A percentile compares a stretch with the other conserved stretches of the same genome.
These are phyloP conservation scores for Sugiyamaella lignohabitans DNA, from an alignment of 805 yeast genomes.

Conservation along the genomic window DNA sequence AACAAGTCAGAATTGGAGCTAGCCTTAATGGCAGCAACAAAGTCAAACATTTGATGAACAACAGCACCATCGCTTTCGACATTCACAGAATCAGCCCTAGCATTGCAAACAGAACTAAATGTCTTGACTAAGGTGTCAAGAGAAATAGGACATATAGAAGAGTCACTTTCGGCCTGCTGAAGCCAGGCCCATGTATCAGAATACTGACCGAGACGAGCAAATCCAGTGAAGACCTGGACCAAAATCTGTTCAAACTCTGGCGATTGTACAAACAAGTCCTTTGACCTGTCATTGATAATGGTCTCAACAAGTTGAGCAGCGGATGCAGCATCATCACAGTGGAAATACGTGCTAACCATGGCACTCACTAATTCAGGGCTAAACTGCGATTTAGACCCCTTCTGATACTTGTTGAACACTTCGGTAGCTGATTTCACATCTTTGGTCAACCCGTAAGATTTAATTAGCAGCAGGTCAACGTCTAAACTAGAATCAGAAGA, in stretches of 20 bases:
- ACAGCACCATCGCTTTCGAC: conserved; percentile 21
- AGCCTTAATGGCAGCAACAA: conserved; percentile 18
- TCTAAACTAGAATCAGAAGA: conserved; percentile 4
- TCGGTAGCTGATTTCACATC: conserved; percentile 13
- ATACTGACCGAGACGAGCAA: conserved; percentile 19
- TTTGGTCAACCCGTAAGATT: conserved; percentile 18
- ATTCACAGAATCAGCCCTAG: no score
- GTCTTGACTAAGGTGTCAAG: conserved; percentile 15
- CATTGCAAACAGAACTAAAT: conserved; percentile 20
- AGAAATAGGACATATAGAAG: conserved; percentile 9
- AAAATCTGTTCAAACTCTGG: conserved; percentile 6
- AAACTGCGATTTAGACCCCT: not conserved
- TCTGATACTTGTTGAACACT: conserved; percentile 19
- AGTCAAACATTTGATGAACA: conserved; percentile 27
- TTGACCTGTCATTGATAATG: conserved; percentile 13
- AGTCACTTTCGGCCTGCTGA: conserved; percentile 19
- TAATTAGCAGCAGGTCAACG: conserved; percentile 20
- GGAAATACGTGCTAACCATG: conserved; percentile 26
- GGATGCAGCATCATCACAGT: conserved; percentile 19
- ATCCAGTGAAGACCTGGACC: conserved; percentile 22
- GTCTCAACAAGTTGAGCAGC: conserved; percentile 26
- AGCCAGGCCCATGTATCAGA: conserved; percentile 29
- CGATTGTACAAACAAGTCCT: conserved; percentile 6
- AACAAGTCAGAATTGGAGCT: conserved; percentile 5
- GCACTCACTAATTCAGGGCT: conserved; percentile 9